phyloP scores from a whole-genome alignment of 1,284 basidiomycete genomes.

The Cerioporus squamosus region DNA sequence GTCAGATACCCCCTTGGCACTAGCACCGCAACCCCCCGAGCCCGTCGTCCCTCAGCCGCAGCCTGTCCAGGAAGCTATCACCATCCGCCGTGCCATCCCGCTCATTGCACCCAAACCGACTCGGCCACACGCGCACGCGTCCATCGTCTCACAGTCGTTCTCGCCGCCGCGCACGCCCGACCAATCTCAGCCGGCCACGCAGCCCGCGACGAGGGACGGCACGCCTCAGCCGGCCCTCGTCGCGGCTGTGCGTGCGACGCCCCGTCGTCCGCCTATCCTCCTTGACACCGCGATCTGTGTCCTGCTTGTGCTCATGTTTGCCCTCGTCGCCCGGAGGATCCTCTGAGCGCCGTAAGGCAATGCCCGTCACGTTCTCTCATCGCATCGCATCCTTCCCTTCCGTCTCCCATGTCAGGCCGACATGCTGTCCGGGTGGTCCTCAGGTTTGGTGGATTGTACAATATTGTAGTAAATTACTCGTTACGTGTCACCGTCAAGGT shows the following conservation, averaged over 20 bases:
- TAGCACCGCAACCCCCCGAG: neutral
- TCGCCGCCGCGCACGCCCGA: conserved; percentile 19
- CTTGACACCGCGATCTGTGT: conserved; percentile 73
- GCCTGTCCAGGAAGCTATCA: conserved; percentile 1
- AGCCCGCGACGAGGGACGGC: conserved; percentile 13
- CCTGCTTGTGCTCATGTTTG: conserved; percentile 64
- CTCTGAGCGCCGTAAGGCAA: conserved; percentile 42
- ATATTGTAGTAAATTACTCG: conserved; percentile 15
- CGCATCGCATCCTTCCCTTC: no score
- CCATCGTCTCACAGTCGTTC: conserved; percentile 27
- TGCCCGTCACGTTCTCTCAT: neutral
- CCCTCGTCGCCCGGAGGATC: conserved; percentile 63
- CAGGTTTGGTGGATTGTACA: conserved; percentile 12
- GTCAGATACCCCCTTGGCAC: conserved; percentile 3
- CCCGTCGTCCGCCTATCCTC: conserved; percentile 57
- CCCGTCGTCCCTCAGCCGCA: neutral
- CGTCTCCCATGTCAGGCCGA: no score
- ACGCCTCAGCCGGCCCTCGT: conserved; percentile 23
- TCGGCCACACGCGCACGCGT: conserved; percentile 28
- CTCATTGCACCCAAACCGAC: conserved; percentile 33
- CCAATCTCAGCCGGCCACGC: neutral
- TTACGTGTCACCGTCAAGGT: no score
- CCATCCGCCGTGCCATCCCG: conserved; percentile 23
- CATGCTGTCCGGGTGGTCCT: neutral
- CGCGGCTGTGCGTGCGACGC: conserved; percentile 24